phyloP scores from a whole-genome alignment of 2,329 filamentous ascomycete species.

The Macrophomina tecta region DNA sequence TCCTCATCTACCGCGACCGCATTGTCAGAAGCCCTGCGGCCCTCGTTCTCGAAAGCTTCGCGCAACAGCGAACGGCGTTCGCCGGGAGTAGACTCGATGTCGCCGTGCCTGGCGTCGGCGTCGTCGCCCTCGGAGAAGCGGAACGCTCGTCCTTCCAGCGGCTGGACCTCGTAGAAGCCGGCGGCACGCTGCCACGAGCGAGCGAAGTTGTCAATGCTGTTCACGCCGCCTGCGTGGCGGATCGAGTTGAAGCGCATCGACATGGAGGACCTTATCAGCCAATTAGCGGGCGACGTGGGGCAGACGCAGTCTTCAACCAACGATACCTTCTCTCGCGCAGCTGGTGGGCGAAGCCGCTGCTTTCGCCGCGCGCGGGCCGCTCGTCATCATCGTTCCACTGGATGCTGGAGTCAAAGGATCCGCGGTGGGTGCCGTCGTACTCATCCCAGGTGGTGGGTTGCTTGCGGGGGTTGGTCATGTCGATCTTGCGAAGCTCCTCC shows the following conservation, averaged over 20 bases:
- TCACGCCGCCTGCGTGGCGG: constrained; percentile 83
- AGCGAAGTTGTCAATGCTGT: constrained; percentile 93
- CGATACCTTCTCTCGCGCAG: constrained; percentile 45
- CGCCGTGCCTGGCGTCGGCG: constrained; percentile 51
- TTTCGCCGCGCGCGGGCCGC: constrained; percentile 33
- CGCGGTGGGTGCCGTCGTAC: constrained; percentile 51
- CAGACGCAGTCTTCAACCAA: background rate
- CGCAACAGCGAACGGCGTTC: constrained; percentile 52
- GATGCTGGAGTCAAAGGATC: constrained; percentile 51
- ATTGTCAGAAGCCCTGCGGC: constrained; percentile 45
- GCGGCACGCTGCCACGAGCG: constrained; percentile 91
- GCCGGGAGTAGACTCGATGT: constrained; percentile 43
- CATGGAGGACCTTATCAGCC: constrained; percentile 51
- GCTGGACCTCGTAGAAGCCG: constrained; percentile 85
- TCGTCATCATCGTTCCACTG: constrained; percentile 47
- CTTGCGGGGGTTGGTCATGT: constrained; percentile 47
- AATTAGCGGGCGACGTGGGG: background rate
- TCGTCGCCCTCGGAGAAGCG: constrained; percentile 59
- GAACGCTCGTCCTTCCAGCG: constrained; percentile 73
- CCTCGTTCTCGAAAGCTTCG: constrained; percentile 45
- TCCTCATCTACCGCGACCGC: constrained; percentile 42
- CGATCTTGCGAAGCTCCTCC: background rate
- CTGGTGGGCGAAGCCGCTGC: constrained; percentile 34
- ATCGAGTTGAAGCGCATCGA: constrained; percentile 57
- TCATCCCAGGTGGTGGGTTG: constrained; percentile 54